These are phyloP conservation scores for Lepraria neglecta DNA, from an alignment of 495 filamentous ascomycete species.

Conservation along the genomic window DNA sequence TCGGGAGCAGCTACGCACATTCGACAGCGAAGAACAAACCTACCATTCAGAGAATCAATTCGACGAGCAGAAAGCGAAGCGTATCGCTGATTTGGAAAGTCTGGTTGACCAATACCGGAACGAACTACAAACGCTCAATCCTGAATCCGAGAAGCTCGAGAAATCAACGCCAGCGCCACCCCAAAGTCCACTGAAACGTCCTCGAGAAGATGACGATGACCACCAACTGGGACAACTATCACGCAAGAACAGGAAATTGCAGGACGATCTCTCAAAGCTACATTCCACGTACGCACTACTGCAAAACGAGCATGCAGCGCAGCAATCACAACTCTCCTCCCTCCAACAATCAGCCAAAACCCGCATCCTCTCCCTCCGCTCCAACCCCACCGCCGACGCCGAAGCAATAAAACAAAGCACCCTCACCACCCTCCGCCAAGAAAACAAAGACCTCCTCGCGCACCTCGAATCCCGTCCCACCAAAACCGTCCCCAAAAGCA, in stretches of 20 bases:
- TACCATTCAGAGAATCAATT: conserved; percentile 66
- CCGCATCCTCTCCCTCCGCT: conserved; percentile 77
- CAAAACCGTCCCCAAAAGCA: conserved; percentile 63
- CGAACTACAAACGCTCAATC: conserved; percentile 70
- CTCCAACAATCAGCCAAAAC: conserved; percentile 69
- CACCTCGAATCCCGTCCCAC: conserved; percentile 55
- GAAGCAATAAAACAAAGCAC: conserved; percentile 77
- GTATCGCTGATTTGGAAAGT: conserved; percentile 75
- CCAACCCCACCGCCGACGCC: conserved; percentile 79
- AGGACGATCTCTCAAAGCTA: conserved; percentile 63
- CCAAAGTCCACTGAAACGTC: conserved; percentile 50
- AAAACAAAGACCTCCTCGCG: conserved; percentile 75
- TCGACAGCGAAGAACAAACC: conserved; percentile 81
- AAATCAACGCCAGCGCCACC: conserved; percentile 35
- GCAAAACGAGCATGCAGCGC: conserved; percentile 66
- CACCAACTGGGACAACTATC: conserved; percentile 76
- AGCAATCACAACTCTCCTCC: conserved; percentile 60
- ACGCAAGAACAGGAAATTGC: conserved; percentile 78
- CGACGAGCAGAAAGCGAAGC: conserved; percentile 66
- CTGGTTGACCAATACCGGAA: conserved; percentile 80
- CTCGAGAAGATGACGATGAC: conserved; percentile 56
- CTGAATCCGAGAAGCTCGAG: conserved; percentile 62
- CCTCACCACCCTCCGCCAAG: conserved; percentile 65
- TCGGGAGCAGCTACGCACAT: conserved; percentile 84
- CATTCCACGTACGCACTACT: conserved; percentile 61